Percentiles rank a stretch among this genome's conserved stretches.
Conservation (phyloP, 768 basidiomycete species). For the Podaxis sp. region DNA sequence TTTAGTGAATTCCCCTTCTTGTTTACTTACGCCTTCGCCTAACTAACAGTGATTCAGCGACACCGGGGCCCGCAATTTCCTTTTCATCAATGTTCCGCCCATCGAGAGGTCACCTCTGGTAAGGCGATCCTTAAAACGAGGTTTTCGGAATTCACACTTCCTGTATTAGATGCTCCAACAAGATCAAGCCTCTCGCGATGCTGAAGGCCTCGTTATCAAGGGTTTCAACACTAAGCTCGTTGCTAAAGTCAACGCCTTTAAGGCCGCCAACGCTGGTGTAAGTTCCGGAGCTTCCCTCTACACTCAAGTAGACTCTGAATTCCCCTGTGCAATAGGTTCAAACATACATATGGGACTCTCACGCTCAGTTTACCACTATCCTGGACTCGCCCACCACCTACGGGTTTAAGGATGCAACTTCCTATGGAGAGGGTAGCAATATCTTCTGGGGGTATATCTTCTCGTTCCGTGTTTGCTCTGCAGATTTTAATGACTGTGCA, state of each 20-base stretch:
- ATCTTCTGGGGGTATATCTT: slow-evolving; percentile 51
- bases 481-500: neutral
- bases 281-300: slow-evolving; percentile 12
- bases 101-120: slow-evolving; percentile 41
- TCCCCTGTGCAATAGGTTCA: neutral
- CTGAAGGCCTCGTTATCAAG: slow-evolving; percentile 42
- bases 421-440: slow-evolving; percentile 35
- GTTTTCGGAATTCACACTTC: too few species aligned
- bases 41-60: slow-evolving; percentile 24
- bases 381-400: slow-evolving; percentile 44
- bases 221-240: slow-evolving; percentile 49
- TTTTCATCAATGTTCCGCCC: slow-evolving; percentile 40
- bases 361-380: slow-evolving; percentile 43
- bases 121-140: neutral
- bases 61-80: slow-evolving; percentile 53
- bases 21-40: neutral
- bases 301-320: neutral
- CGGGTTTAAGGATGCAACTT: slow-evolving; percentile 51
- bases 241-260: slow-evolving; percentile 35
- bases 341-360: slow-evolving; percentile 48
- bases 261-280: slow-evolving; percentile 42
- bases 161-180: slow-evolving; percentile 46
- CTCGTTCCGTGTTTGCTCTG: neutral
- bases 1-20: slow-evolving; percentile 3
- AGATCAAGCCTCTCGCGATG: slow-evolving; percentile 29